Evolutionary conservation across 73 alveolate species (phyloP).

Genomic region (Diophrys sp.): DNA sequence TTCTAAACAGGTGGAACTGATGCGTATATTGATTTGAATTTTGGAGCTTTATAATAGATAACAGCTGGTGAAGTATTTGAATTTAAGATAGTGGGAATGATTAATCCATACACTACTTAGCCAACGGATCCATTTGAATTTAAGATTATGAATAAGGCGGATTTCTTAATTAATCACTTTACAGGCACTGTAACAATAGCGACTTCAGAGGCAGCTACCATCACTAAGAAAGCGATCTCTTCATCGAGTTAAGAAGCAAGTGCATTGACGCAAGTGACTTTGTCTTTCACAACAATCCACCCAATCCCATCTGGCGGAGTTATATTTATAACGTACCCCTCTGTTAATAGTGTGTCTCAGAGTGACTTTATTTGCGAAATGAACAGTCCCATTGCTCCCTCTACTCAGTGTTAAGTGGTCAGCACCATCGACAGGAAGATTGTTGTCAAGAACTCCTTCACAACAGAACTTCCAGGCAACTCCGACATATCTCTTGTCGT

Average conservation of each 20-base stretch:
- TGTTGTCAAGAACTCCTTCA: slow-evolving; percentile 30
- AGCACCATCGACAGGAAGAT: slow-evolving; percentile 8
- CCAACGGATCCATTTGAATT: slow-evolving; percentile 23
- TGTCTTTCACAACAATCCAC: neutral
- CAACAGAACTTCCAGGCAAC: slow-evolving; percentile 22
- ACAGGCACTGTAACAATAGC: slow-evolving; percentile 5
- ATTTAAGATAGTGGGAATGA: neutral
- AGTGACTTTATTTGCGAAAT: neutral
- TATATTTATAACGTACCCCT: slow-evolving; percentile 17
- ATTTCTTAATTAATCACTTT: slow-evolving; percentile 1
- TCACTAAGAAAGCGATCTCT: neutral
- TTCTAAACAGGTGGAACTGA: neutral
- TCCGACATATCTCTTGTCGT: slow-evolving; percentile 21
- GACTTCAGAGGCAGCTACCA: slow-evolving; percentile 28
- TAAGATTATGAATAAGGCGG: neutral
- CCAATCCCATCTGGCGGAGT: slow-evolving; percentile 16
- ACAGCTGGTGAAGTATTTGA: slow-evolving; percentile 16
- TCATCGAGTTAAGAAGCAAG: slow-evolving; percentile 5
- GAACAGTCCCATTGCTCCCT: neutral
- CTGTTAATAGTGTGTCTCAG: neutral
- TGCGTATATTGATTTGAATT: neutral
- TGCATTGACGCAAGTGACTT: neutral
- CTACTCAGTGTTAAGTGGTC: neutral
- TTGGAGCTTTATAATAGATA: neutral
- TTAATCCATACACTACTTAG: slow-evolving; percentile 23